Conservation (phyloP, 352 stramenopile species). For the Phytophthora europaea region DNA sequence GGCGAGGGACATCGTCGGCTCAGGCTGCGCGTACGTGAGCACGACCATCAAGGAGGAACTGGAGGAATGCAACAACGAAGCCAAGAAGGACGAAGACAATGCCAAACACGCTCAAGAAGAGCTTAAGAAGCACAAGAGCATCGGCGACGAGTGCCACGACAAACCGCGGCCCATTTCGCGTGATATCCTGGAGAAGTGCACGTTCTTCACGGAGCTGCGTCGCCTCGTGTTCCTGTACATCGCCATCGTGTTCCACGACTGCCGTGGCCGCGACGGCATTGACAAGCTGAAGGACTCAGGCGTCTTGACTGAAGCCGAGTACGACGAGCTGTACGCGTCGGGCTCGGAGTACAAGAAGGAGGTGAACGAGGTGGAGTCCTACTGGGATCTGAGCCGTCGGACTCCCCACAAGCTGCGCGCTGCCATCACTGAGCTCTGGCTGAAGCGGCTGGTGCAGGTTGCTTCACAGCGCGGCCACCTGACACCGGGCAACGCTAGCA, state of each 20-base stretch:
- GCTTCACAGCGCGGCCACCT: conserved; percentile 62
- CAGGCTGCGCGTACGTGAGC: conserved; percentile 71
- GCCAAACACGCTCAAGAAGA: background rate
- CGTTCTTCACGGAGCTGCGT: conserved; percentile 77
- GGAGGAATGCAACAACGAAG: conserved; percentile 11
- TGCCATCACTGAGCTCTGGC: conserved; percentile 81
- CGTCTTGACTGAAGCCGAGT: conserved; percentile 68
- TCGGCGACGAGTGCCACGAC: background rate
- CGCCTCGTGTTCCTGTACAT: conserved; percentile 85
- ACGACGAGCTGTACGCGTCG: conserved; percentile 73
- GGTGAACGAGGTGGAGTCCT: conserved; percentile 39
- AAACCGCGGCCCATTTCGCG: conserved; percentile 46
- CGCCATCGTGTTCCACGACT: conserved; percentile 84
- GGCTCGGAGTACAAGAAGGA: conserved; percentile 63
- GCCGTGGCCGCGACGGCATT: conserved; percentile 70
- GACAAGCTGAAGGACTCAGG: conserved; percentile 62
- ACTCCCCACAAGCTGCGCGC: conserved; percentile 75
- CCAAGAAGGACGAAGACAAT: conserved; percentile 13
- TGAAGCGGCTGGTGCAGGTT: conserved; percentile 76
- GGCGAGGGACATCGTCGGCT: conserved; percentile 68
- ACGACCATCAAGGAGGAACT: conserved; percentile 42
- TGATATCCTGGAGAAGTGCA: conserved; percentile 74
- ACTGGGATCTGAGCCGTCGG: conserved; percentile 53
- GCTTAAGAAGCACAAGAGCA: background rate
- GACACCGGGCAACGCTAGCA: conserved; percentile 62